phyloP scores from a whole-genome alignment of 1,139 yeast genomes.

The Hyphopichia pseudoburtonii region DNA sequence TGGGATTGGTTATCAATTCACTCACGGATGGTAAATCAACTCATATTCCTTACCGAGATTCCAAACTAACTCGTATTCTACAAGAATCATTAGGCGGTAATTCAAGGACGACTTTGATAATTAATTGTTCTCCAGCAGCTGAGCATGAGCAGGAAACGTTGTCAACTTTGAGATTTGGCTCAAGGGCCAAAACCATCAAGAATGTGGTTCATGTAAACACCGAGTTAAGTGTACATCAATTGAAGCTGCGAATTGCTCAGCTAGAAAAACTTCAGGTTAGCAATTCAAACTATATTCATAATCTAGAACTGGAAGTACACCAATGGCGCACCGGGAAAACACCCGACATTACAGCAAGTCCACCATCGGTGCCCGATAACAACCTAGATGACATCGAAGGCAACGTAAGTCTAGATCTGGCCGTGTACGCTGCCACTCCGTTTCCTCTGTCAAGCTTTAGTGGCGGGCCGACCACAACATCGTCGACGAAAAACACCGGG shows the following conservation, averaged over 20 bases:
- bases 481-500: too few species aligned
- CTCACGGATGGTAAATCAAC: conserved; percentile 67
- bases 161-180: conserved; percentile 78
- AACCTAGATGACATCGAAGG: too few species aligned
- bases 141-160: conserved; percentile 67
- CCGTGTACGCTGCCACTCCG: too few species aligned
- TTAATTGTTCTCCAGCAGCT: conserved; percentile 74
- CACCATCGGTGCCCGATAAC: too few species aligned
- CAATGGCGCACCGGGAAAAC: conserved; percentile 1
- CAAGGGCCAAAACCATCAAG: conserved; percentile 70
- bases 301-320: conserved; percentile 50
- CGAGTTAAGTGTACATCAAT: conserved; percentile 60
- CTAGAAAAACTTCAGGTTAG: conserved; percentile 50
- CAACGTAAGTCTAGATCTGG: too few species aligned
- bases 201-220: conserved; percentile 70
- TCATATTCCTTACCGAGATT: conserved; percentile 79
- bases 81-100: conserved; percentile 90
- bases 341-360: background rate
- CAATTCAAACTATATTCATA: conserved; percentile 41
- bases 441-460: too few species aligned
- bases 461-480: too few species aligned
- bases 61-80: conserved; percentile 76
- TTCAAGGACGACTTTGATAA: conserved; percentile 74
- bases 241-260: conserved; percentile 49
- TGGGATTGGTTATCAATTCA: conserved; percentile 81